Conservation (phyloP, 345 rosid genomes). For the Gossypium ekmanianum region DNA sequence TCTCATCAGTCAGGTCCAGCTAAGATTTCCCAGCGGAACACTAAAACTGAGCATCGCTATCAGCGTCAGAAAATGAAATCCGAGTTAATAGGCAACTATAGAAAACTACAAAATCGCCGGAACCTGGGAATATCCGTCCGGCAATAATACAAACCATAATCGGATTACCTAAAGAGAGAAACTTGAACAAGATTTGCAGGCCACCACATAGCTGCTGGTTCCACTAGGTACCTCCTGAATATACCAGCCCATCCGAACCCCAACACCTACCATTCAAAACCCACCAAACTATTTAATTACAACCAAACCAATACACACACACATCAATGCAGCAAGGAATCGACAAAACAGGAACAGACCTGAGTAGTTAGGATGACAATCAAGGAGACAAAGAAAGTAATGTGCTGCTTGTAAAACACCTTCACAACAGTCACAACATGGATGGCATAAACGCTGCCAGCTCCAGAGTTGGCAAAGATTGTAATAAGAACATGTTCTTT, state of each 20-base stretch:
- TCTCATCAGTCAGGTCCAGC: background rate
- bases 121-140: background rate
- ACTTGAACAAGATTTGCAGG: slow-evolving; percentile 98
- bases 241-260: slow-evolving; percentile 99
- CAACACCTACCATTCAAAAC: slow-evolving; percentile 71
- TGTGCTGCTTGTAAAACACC: slow-evolving; percentile 69
- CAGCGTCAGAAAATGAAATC: background rate
- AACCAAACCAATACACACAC: background rate
- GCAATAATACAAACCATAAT: background rate
- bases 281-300: slow-evolving; percentile 15
- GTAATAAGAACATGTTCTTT: slow-evolving; percentile 95
- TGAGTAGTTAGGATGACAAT: slow-evolving; percentile 81
- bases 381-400: slow-evolving; percentile 81
- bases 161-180: slow-evolving; percentile 75
- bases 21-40: background rate
- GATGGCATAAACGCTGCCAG: slow-evolving; percentile 87
- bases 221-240: slow-evolving; percentile 77
- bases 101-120: background rate
- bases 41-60: background rate
- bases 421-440: slow-evolving; percentile 86
- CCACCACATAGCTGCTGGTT: slow-evolving; percentile 99
- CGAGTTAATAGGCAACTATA: background rate
- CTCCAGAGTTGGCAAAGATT: slow-evolving; percentile 94
- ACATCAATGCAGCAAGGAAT: background rate
- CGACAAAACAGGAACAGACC: slow-evolving; percentile 33